These are phyloP conservation scores for Bimuria novae-zelandiae DNA, from an alignment of 2,329 filamentous ascomycete species.

Conservation along the genomic window DNA sequence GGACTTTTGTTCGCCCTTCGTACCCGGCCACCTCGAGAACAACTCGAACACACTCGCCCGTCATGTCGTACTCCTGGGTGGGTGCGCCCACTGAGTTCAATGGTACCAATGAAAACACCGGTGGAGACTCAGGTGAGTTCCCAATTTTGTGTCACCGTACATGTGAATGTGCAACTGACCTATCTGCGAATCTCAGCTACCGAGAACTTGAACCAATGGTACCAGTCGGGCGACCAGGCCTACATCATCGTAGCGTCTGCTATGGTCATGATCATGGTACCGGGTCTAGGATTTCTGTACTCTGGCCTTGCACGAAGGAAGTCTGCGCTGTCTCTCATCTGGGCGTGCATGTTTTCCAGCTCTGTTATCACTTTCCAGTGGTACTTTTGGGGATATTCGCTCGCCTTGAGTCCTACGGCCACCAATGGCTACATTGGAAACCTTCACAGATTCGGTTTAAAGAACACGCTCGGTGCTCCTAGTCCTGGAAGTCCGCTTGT, in stretches of 20 bases:
- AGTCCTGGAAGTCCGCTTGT: slow-evolving; percentile 87
- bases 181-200: slow-evolving; percentile 57
- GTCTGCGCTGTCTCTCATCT: slow-evolving; percentile 95
- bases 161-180: slow-evolving; percentile 27
- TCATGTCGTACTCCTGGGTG: slow-evolving; percentile 56
- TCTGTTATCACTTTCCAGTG: slow-evolving; percentile 95
- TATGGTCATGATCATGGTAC: slow-evolving; percentile 96
- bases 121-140: slow-evolving; percentile 78
- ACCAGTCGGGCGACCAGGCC: slow-evolving; percentile 85
- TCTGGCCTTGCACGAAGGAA: slow-evolving; percentile 97
- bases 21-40: background rate
- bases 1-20: background rate
- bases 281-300: slow-evolving; percentile 96
- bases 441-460: slow-evolving; percentile 84
- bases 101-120: slow-evolving; percentile 63
- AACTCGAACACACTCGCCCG: slow-evolving; percentile 16
- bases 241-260: slow-evolving; percentile 88
- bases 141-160: slow-evolving; percentile 15
- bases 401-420: slow-evolving; percentile 82
- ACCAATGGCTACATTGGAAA: slow-evolving; percentile 93
- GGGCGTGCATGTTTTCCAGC: slow-evolving; percentile 93
- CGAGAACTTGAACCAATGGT: slow-evolving; percentile 96
- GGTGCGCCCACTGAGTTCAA: slow-evolving; percentile 54
- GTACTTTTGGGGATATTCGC: slow-evolving; percentile 99
- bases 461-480: slow-evolving; percentile 80